A percentile compares a stretch with the other conserved stretches of the same genome.
These are phyloP conservation scores for Chaetothyriales sp. DNA, from an alignment of 2,329 filamentous ascomycete genomes.

Conservation along the genomic window DNA sequence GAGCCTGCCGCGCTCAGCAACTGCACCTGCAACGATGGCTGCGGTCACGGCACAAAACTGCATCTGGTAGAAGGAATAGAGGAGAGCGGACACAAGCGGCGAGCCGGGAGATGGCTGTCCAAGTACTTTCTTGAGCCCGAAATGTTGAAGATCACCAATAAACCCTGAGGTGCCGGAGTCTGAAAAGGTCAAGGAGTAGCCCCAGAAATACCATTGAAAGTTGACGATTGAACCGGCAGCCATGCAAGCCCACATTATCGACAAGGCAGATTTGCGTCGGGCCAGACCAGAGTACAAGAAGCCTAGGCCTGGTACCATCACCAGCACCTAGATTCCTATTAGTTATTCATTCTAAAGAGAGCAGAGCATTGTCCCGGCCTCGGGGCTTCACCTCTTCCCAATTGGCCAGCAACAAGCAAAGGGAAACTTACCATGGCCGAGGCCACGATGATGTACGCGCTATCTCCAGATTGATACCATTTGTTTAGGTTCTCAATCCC, in stretches of 20 bases:
- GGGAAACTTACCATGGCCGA: constrained; percentile 55
- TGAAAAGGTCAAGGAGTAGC: constrained; percentile 89
- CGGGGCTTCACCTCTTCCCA: neutral
- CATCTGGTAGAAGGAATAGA: constrained; percentile 95
- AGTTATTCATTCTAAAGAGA: neutral
- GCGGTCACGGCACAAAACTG: constrained; percentile 93
- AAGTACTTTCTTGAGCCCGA: constrained; percentile 74
- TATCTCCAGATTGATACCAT: constrained; percentile 85
- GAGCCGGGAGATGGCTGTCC: constrained; percentile 77
- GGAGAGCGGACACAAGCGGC: constrained; percentile 71
- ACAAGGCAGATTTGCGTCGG: constrained; percentile 92
- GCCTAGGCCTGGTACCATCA: constrained; percentile 93
- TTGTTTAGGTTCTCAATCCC: constrained; percentile 82
- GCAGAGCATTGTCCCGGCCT: too few relatives aligned
- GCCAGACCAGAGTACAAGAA: constrained; percentile 96
- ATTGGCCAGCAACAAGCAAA: neutral
- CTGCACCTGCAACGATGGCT: constrained; percentile 79
- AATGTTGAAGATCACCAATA: constrained; percentile 81
- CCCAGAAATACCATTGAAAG: constrained; percentile 99
- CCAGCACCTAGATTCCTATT: constrained; percentile 39
- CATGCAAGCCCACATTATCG: constrained; percentile 96
- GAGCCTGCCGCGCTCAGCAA: constrained; percentile 85
- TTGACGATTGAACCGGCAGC: constrained; percentile 79
- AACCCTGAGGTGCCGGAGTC: constrained; percentile 68
- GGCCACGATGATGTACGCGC: constrained; percentile 81